A percentile compares a stretch with the other conserved stretches of the same genome.
Evolutionary conservation across 202 grass and related monocot genomes (phyloP).

Genomic region (Alloteropsis angusta): DNA sequence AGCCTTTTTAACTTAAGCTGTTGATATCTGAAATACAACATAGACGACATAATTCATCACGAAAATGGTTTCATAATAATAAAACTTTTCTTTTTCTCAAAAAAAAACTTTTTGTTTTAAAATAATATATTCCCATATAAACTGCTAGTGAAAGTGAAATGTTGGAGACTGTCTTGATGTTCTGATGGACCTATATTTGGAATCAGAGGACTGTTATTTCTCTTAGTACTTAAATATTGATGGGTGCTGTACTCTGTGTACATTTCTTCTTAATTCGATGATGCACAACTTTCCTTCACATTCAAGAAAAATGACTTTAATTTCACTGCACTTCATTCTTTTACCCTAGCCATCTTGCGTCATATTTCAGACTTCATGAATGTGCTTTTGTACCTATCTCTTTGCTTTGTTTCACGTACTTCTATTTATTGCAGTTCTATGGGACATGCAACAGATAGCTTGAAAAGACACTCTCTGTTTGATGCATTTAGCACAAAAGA

Average conservation of each 20-base stretch:
- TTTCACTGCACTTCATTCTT: background rate
- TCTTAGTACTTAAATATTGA: background rate
- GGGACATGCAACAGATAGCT: conserved; percentile 31
- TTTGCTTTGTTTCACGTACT: conserved; percentile 19
- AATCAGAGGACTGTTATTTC: background rate
- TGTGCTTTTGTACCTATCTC: conserved; percentile 7
- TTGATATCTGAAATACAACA: background rate
- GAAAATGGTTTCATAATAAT: background rate
- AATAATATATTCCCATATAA: background rate
- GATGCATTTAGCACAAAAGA: conserved; percentile 39
- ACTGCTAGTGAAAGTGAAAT: background rate
- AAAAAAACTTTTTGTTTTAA: too few relatives aligned
- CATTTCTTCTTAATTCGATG: background rate
- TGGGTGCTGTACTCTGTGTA: background rate
- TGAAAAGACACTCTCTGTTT: conserved; percentile 13
- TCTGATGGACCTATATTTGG: background rate
- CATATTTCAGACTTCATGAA: conserved; percentile 7
- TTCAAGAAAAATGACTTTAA: background rate
- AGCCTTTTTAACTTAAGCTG: background rate
- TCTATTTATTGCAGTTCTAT: conserved; percentile 40
- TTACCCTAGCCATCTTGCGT: background rate
- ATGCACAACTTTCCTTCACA: background rate
- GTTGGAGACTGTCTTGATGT: background rate
- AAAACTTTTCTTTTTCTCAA: background rate
- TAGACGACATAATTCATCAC: background rate